Percentiles rank a stretch among this genome's conserved stretches.
Conservation (phyloP, 2,329 filamentous ascomycete genomes). For the Aspergillus neoniger region DNA sequence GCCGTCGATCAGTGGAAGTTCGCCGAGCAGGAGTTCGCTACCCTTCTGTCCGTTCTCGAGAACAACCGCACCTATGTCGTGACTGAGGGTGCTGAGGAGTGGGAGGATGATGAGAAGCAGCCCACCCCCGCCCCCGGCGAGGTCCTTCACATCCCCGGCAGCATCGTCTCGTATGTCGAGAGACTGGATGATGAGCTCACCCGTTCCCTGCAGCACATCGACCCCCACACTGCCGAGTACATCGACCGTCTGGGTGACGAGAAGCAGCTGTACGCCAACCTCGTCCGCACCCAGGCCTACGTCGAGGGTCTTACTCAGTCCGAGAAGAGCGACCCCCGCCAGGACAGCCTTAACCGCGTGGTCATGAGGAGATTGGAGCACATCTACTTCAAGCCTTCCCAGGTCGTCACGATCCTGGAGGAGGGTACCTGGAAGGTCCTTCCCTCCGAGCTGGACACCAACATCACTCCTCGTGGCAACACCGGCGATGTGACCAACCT, state of each 20-base stretch:
- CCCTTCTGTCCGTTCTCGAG: conserved; percentile 77
- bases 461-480: conserved; percentile 73
- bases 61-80: conserved; percentile 79
- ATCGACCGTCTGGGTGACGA: conserved; percentile 94
- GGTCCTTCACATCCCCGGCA: conserved; percentile 88
- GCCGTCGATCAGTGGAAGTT: conserved; percentile 95
- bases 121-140: conserved; percentile 72
- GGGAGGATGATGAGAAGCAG: conserved; percentile 97
- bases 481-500: conserved; percentile 69
- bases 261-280: conserved; percentile 83
- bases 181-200: conserved; percentile 96
- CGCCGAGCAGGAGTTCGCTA: conserved; percentile 81
- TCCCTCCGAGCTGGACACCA: conserved; percentile 69
- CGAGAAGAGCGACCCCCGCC: conserved; percentile 67
- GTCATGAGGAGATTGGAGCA: conserved; percentile 94
- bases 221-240: conserved; percentile 98
- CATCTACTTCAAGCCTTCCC: conserved; percentile 97
- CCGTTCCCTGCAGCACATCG: conserved; percentile 93
- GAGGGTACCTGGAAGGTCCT: conserved; percentile 89
- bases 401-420: conserved; percentile 91
- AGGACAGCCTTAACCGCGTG: conserved; percentile 88
- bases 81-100: conserved; percentile 90
- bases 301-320: conserved; percentile 77
- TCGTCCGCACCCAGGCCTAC: conserved; percentile 86
- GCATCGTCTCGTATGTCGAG: conserved; percentile 91